These are phyloP conservation scores for Populus ilicifolia DNA, from an alignment of 345 rosid genomes.

Conservation along the genomic window DNA sequence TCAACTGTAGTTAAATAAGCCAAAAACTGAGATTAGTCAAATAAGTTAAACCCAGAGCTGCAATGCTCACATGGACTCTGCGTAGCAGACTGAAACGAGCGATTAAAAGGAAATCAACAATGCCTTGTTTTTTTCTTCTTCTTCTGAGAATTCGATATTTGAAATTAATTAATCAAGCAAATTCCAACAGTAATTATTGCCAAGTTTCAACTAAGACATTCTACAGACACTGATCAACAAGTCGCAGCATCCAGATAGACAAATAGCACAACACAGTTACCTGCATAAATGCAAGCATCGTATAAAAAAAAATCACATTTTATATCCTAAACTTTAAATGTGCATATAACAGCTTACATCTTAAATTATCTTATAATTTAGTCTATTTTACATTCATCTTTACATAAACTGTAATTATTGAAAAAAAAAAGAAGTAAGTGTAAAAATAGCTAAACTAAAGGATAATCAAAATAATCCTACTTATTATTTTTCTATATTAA, in stretches of 20 bases:
- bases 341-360: no score
- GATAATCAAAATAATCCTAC: no score
- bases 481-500: no score
- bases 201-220: not conserved
- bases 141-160: not conserved
- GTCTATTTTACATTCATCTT: no score
- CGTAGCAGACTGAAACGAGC: not conserved
- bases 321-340: no score
- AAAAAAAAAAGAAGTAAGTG: no score
- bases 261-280: no score
- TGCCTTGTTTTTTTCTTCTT: no score
- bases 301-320: no score
- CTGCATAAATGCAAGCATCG: not conserved
- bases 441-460: no score
- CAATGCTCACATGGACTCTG: not conserved
- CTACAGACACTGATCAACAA: not conserved
- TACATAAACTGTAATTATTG: no score
- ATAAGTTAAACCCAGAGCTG: not conserved
- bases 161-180: not conserved
- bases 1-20: not conserved
- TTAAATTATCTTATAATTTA: no score
- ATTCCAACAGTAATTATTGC: not conserved
- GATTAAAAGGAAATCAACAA: not conserved
- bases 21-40: not conserved
- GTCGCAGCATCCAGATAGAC: not conserved